Evolutionary conservation across 179 eudicot species (phyloP), one percentile per base, ranked within the genome.

Genomic region (Carnegiea gigantea): DNA sequence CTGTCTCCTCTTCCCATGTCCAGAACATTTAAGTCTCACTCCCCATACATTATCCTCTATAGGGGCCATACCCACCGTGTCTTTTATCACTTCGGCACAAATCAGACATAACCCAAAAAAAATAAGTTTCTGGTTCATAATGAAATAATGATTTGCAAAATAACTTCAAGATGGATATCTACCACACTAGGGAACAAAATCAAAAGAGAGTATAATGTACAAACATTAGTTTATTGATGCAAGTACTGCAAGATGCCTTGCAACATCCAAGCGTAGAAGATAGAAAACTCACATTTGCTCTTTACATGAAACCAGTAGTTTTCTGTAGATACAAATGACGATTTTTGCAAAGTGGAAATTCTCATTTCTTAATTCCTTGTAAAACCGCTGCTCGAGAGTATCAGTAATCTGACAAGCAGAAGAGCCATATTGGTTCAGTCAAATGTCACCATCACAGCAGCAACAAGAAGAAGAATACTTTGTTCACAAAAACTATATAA

Each of bases 331-430:
- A 72, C 87, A 88, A 90, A 92, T 87, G 81, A 93, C 95, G 80
- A 89, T 80, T 89, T 93, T 97, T 64, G 90, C 97, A 11, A 91
- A 87, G 54, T 82, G 83, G 78, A 85, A 92, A 75, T 93, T 94
- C 82, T 90, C 97, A 81, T 53, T 85, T 75, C 98, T 86, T 80
- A 97, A 82, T 85, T 97, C 99, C 89, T 92, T 97, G 90, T 93
- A 97, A 84, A 92, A 95, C 81, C 93, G 92, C 86, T 93, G 97
- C 90, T 93, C 98, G 78, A 97, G 97, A 71, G 90, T 88, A 76
- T 70, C 87, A 24, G 97, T 90, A 48, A 95, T 97, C 99, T 95
- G 97, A 77, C 82, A 74, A 83, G 23, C 76, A 67, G 44, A 83
- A 84, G 54, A 26, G 78, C 48, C 48, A 38, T 75, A 46, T 44